Evolutionary conservation across 2,329 filamentous ascomycete species (phyloP), one percentile per base, ranked within the genome.

Genomic region (Neonectria punicea): DNA sequence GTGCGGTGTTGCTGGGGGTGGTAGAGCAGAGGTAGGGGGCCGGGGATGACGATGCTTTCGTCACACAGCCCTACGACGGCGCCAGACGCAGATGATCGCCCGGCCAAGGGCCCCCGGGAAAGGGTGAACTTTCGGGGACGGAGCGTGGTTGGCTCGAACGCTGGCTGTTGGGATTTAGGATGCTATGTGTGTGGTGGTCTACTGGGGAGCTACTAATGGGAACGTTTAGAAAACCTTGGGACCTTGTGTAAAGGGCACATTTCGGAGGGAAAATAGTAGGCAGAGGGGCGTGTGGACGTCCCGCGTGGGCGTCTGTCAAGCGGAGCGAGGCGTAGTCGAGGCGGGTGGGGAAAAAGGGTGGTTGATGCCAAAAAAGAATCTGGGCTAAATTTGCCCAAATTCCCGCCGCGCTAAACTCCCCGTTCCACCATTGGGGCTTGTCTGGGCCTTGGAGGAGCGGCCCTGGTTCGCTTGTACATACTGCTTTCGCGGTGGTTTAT

Each of bases 61-160:
- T 72, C 72, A 74, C 72, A 75, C 74, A 76, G 74, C 74, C 74
- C 74, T 76, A 76, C 70, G 71, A 72, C 68, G 70, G 47, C 61
- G 61, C 63, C 58, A 64, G 61, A 64, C 67, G 56, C 46, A 74
- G 53, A 66, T 70, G 66, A 67, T 71, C 70, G 68, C 63, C 69
- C 69, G 67, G 57, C 64, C 68, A 68, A 67, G 55, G 56, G 34
- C 50, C 54, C 61, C 64, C 60, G 60, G 63, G 50, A 5, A 25
- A 70, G 62, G 64, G 69, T 67, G 70, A 61, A 62, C 70, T 65
- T 69, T 58, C 61, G 67, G 69, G 69, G 54, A 46, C 61, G 54
- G 44, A 36, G 34, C 49, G 14, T 54, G 64, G 66, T 73, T 73
- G 70, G 70, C 28, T 39, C 30, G 30, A 41, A 34, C 13, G 25